phyloP scores from a whole-genome alignment of 2,329 filamentous ascomycete genomes.

The Cadophora sp. region DNA sequence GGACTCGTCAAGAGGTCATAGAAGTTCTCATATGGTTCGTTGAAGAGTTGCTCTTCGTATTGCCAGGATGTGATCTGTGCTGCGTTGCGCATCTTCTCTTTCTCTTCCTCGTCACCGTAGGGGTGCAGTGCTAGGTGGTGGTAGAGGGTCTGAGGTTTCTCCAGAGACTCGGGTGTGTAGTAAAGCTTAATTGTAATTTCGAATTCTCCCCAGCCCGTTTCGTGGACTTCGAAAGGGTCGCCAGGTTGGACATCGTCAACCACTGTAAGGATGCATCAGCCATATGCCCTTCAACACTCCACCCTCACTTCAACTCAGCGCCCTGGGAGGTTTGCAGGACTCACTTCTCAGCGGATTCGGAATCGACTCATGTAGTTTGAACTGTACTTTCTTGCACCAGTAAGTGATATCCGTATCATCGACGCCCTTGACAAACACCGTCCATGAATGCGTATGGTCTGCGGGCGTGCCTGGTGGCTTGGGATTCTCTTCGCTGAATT shows the following conservation, averaged over 20 bases:
- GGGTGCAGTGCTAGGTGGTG: conserved; percentile 92
- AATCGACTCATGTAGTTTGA: conserved; percentile 98
- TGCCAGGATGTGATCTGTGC: conserved; percentile 77
- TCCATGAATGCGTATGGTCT: conserved; percentile 97
- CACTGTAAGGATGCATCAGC: conserved; percentile 49
- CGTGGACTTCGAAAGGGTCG: conserved; percentile 81
- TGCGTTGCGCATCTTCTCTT: conserved; percentile 61
- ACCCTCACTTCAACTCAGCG: background rate
- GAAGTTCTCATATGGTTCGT: conserved; percentile 92
- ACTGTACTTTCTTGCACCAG: conserved; percentile 96
- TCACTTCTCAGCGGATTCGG: conserved; percentile 83
- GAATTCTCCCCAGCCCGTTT: conserved; percentile 98
- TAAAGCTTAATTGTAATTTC: conserved; percentile 95
- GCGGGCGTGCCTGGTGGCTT: conserved; percentile 78
- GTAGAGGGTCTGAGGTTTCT: conserved; percentile 96
- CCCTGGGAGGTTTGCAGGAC: conserved; percentile 38
- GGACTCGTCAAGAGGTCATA: conserved; percentile 84
- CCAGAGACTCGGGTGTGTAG: conserved; percentile 84
- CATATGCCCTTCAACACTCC: background rate
- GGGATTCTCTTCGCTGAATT: conserved; percentile 81
- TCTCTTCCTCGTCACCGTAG: conserved; percentile 81
- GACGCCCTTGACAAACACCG: conserved; percentile 89
- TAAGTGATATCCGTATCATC: conserved; percentile 91
- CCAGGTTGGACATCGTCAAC: conserved; percentile 70
- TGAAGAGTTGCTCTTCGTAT: conserved; percentile 96